Evolutionary conservation across 495 filamentous ascomycete species (phyloP), one percentile per base, ranked within the genome.

Genomic region (Penicillium cosmopolitanum): DNA sequence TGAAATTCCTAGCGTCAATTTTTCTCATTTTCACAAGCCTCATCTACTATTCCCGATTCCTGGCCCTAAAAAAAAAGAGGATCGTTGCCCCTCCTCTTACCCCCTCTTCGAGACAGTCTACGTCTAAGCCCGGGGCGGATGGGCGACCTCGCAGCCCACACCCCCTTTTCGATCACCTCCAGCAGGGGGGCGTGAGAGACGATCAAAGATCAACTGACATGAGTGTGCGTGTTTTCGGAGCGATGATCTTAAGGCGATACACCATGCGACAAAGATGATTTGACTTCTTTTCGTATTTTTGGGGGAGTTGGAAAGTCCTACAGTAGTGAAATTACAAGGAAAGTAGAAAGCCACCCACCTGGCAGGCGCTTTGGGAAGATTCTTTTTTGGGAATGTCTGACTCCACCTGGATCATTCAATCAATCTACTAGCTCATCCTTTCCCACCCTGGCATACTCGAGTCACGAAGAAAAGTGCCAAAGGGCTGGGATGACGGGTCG

Each of bases 1-100:
- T 44, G 42, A 9, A n/a, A 48, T 48, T 48, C 46, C 46, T 48
- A 48, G 46, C 46, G 46, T 48, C 46, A 48, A n/a, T n/a, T n/a
- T 48, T 48, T 44, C 10, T n/a, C 11, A 38, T 12, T 38, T 28
- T 48, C 21, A 13, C 43, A 46, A 48, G 46, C 46, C 46, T 48
- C 46, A 28, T 5, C 10, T 48, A 11, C 28, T 5, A 38, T 44
- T 44, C 42, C 42, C 42, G 42, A 19, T 16, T 5, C 16, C n/a
- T 44, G 46, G 21, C 9, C 21, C 46, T 28, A 48, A 48, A 48
- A 48, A 48, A 38, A 38, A 13, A 4, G 46, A 48, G 23, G 46
- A 48, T 38, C 36, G 36, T 44, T 44, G 46, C 46, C 46, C 46
- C 23, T 23, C 46, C 21, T 28, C 21, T 48, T 12, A 7, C 23